Evolutionary conservation across 1,284 basidiomycete genomes (phyloP).

Genomic region (Nidula niveotomentosa): DNA sequence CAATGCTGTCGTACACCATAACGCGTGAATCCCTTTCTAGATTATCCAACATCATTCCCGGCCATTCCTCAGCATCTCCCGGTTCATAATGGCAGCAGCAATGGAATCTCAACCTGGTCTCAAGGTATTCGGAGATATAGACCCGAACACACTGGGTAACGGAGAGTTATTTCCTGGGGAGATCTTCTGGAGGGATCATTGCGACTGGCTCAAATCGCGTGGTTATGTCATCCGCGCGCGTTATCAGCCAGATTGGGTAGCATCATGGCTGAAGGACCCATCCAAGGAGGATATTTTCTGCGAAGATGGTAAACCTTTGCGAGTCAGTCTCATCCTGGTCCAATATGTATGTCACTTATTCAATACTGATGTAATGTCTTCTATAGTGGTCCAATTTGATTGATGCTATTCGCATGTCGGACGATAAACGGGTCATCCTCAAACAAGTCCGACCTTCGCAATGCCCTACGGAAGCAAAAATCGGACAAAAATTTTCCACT

Average conservation of each 20-base stretch:
- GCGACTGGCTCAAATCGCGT: constrained; percentile 19
- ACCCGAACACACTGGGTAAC: too few species aligned
- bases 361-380: neutral
- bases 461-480: constrained; percentile 5
- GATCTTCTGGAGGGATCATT: constrained; percentile 26
- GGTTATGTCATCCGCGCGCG: constrained; percentile 35
- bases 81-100: too few species aligned
- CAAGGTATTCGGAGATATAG: too few species aligned
- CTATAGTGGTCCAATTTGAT: constrained; percentile 3
- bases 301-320: constrained; percentile 2
- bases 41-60: too few species aligned
- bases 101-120: too few species aligned
- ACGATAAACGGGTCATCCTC: constrained; percentile 6
- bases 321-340: neutral
- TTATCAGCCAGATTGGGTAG: constrained; percentile 32
- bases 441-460: constrained; percentile 2
- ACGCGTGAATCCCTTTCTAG: too few species aligned
- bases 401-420: constrained; percentile 10
- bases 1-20: too few species aligned
- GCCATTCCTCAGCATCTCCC: too few species aligned
- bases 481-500: constrained; percentile 11
- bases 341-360: neutral
- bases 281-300: neutral
- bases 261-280: constrained; percentile 25
- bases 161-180: too few species aligned